Evolutionary conservation across 305 asterid genomes (phyloP).

Genomic region (Lippia alba): DNA sequence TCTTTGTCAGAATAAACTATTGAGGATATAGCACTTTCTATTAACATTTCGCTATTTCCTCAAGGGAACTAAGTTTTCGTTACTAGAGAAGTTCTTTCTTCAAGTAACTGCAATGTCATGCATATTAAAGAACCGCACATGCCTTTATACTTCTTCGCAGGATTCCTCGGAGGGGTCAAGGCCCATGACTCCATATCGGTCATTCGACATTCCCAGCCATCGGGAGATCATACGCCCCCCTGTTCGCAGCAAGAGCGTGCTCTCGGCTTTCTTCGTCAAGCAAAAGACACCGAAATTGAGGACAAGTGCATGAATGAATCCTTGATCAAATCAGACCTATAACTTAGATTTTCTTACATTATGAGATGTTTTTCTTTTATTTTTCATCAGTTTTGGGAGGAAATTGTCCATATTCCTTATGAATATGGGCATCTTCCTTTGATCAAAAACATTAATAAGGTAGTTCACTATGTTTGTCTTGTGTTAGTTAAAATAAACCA

Average conservation of each 20-base stretch:
- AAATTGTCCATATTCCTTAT: constrained; percentile 29
- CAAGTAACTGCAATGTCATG: neutral
- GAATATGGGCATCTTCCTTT: constrained; percentile 24
- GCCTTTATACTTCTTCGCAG: constrained; percentile 45
- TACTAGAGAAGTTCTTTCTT: neutral
- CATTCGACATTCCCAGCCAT: constrained; percentile 59
- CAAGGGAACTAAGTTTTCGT: neutral
- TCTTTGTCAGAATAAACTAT: neutral
- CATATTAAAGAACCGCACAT: neutral
- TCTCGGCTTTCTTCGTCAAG: constrained; percentile 84
- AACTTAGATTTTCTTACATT: constrained; percentile 9
- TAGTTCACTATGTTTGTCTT: neutral
- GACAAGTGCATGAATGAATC: constrained; percentile 53
- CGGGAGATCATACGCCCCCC: constrained; percentile 59
- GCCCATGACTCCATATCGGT: constrained; percentile 71
- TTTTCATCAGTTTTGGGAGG: constrained; percentile 35
- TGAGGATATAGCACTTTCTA: constrained; percentile 1
- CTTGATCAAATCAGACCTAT: neutral
- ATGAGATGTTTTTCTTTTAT: neutral
- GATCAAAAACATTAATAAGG: constrained; percentile 21
- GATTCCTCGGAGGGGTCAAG: constrained; percentile 60
- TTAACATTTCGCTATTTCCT: neutral
- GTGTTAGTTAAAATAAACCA: too few relatives aligned
- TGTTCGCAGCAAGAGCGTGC: constrained; percentile 75
- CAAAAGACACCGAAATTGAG: constrained; percentile 74